phyloP scores from a whole-genome alignment of 2,329 filamentous ascomycete species.

The Dothideomycetes sp. region DNA sequence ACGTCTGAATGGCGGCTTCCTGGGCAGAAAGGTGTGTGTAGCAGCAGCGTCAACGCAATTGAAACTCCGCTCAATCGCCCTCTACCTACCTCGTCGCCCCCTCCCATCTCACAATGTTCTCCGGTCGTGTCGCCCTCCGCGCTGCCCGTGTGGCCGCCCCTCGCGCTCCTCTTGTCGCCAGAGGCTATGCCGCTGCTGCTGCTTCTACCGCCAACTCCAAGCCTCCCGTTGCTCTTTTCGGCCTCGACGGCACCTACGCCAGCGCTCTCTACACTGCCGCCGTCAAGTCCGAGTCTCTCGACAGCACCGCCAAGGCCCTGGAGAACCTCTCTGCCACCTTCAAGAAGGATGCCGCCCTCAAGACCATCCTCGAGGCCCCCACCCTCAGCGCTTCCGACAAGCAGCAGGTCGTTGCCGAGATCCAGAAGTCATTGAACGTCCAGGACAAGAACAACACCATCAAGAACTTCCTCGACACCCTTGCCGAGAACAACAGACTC shows the following conservation, averaged over 20 bases:
- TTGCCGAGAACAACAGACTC: constrained; percentile 95
- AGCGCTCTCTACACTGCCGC: constrained; percentile 97
- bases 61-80: neutral
- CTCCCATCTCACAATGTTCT: constrained; percentile 40
- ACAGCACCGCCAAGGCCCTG: constrained; percentile 75
- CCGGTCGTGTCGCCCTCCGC: constrained; percentile 47
- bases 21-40: neutral
- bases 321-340: constrained; percentile 60
- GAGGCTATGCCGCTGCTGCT: constrained; percentile 62
- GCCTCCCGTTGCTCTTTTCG: constrained; percentile 85
- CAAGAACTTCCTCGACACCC: constrained; percentile 84
- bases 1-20: no score
- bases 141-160: constrained; percentile 47
- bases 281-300: constrained; percentile 76
- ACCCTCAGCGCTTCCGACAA: constrained; percentile 75
- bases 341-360: constrained; percentile 76
- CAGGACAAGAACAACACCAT: constrained; percentile 66
- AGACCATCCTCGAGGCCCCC: constrained; percentile 64
- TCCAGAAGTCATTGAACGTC: constrained; percentile 69
- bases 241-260: constrained; percentile 96
- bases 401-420: constrained; percentile 73
- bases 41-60: constrained; percentile 4
- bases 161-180: constrained; percentile 52
- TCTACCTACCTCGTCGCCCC: constrained; percentile 10
- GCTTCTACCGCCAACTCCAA: constrained; percentile 56